A percentile compares a stretch with the other conserved stretches of the same genome.
phyloP scores from a whole-genome alignment of 495 filamentous ascomycete species.

The Copromyces sp. region DNA sequence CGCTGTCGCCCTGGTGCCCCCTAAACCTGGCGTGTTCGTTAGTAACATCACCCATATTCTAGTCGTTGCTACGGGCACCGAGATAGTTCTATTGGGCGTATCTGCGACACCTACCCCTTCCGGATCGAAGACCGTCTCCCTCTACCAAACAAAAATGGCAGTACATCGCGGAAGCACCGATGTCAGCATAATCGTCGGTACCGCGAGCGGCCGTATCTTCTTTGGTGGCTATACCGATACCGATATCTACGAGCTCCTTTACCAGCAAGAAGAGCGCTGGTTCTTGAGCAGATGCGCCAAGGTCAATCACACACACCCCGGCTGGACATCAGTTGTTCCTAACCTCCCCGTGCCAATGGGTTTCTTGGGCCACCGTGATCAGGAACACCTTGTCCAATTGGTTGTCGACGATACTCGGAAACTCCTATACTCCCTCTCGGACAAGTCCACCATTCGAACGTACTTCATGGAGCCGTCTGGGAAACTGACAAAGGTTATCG shows the following conservation, averaged over 20 bases:
- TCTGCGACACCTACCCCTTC: constrained; percentile 45
- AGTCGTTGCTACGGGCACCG: constrained; percentile 73
- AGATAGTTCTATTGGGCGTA: constrained; percentile 76
- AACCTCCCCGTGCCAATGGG: constrained; percentile 25
- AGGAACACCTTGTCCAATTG: constrained; percentile 62
- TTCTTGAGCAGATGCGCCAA: constrained; percentile 73
- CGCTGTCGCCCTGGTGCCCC: constrained; percentile 69
- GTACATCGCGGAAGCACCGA: constrained; percentile 56
- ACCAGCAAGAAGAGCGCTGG: constrained; percentile 96
- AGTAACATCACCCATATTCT: constrained; percentile 72
- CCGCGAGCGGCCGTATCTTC: constrained; percentile 79
- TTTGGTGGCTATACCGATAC: constrained; percentile 70
- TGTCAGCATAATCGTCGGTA: constrained; percentile 67
- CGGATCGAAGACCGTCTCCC: constrained; percentile 58
- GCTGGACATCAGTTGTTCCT: constrained; percentile 61
- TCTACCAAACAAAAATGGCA: constrained; percentile 80
- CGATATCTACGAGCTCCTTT: constrained; percentile 86
- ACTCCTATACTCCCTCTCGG: constrained; percentile 85
- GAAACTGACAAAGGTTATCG: constrained; percentile 43
- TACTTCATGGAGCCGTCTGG: constrained; percentile 60
- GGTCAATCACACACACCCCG: constrained; percentile 75
- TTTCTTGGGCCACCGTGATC: constrained; percentile 20
- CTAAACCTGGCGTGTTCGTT: constrained; percentile 76
- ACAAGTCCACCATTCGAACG: constrained; percentile 69
- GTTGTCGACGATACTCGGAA: constrained; percentile 79